A percentile compares a stretch with the other conserved stretches of the same genome.
Evolutionary conservation across 2,329 filamentous ascomycete genomes (phyloP).

Genomic region (Hypoxylon rubiginosum): DNA sequence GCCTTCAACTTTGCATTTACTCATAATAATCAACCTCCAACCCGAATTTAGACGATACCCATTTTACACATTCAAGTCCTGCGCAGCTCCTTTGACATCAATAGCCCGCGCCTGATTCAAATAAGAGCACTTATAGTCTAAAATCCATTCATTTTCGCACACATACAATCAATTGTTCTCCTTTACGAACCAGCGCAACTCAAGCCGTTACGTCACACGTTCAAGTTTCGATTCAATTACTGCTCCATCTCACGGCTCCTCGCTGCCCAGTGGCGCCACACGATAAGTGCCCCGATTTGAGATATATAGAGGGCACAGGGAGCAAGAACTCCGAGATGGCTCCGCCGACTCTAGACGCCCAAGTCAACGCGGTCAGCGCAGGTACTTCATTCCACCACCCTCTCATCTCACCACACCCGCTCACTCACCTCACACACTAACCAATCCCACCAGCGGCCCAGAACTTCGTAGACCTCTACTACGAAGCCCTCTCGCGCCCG

Average conservation of each 20-base stretch:
- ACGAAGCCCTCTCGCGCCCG: constrained; percentile 74
- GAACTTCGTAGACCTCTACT: constrained; percentile 80
- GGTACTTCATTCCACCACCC: constrained; percentile 46
- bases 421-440: constrained; percentile 10
- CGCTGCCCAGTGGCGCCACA: neutral
- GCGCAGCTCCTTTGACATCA: too few relatives aligned
- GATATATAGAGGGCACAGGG: neutral
- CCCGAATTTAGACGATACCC: neutral
- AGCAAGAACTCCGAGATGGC: constrained; percentile 19
- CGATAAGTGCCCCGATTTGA: neutral
- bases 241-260: neutral
- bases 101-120: neutral
- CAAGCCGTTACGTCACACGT: neutral
- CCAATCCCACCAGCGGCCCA: constrained; percentile 70
- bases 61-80: neutral
- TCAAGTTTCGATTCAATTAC: neutral
- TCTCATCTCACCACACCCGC: neutral
- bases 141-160: neutral
- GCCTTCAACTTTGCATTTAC: neutral
- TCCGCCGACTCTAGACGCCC: constrained; percentile 40
- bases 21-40: neutral
- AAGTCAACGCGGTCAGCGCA: constrained; percentile 54
- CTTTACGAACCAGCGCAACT: neutral
- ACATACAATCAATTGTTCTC: neutral
- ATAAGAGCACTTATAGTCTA: neutral